phyloP scores from a whole-genome alignment of 345 rosid species.

The Lagerstroemia speciosa region DNA sequence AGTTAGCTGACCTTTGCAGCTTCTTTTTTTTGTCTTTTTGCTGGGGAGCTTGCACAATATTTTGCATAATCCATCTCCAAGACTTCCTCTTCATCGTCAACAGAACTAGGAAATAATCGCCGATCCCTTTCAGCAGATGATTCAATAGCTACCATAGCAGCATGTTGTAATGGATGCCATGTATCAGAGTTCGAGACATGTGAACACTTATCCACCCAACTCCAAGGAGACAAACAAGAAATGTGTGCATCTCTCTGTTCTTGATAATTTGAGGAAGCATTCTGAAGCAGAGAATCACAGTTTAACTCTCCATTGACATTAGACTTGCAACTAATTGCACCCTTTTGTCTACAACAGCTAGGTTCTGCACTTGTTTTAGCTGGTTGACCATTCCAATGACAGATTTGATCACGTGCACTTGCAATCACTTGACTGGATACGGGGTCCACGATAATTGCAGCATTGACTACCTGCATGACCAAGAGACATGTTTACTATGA shows the following conservation, averaged over 20 bases:
- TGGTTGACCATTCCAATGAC: slow-evolving; percentile 17
- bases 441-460: slow-evolving; percentile 81
- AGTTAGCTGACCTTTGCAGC: slow-evolving; percentile 24
- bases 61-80: slow-evolving; percentile 18
- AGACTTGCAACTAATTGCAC: background rate
- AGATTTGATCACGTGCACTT: slow-evolving; percentile 55
- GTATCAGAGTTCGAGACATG: slow-evolving; percentile 16
- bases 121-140: slow-evolving; percentile 78
- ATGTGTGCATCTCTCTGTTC: slow-evolving; percentile 18
- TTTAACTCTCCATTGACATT: slow-evolving; percentile 12
- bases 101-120: slow-evolving; percentile 34
- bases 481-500: slow-evolving; percentile 5
- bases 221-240: slow-evolving; percentile 72
- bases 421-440: slow-evolving; percentile 42
- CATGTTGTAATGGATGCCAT: slow-evolving; percentile 76
- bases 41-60: slow-evolving; percentile 26
- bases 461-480: slow-evolving; percentile 54
- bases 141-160: slow-evolving; percentile 75
- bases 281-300: slow-evolving; percentile 11
- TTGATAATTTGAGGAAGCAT: slow-evolving; percentile 16
- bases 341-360: slow-evolving; percentile 12
- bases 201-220: slow-evolving; percentile 37
- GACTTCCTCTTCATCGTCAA: slow-evolving; percentile 16
- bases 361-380: slow-evolving; percentile 15
- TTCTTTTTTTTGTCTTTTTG: slow-evolving; percentile 53